A percentile compares a stretch with the other conserved stretches of the same genome.
Evolutionary conservation across 139 green algal species (phyloP).

Genomic region (Chlorella vulgaris): DNA sequence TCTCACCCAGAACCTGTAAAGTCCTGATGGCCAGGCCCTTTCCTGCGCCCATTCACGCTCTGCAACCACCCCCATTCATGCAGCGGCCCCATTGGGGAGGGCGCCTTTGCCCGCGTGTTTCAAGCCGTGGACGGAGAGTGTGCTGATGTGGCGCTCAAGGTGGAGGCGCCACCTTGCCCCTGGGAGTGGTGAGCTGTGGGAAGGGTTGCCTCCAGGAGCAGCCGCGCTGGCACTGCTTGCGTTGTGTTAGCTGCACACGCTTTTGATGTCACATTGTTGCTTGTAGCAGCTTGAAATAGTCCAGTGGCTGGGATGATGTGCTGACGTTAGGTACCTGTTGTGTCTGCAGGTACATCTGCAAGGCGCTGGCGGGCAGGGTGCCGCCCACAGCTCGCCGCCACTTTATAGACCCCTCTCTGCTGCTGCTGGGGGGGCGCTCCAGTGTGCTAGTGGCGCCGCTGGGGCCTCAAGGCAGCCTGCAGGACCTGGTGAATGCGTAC

Average conservation of each 20-base stretch:
- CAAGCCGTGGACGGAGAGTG: constrained; percentile 30
- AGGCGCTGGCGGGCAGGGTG: constrained; percentile 40
- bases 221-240: neutral
- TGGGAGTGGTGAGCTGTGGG: constrained; percentile 53
- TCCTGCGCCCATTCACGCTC: neutral
- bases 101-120: constrained; percentile 47
- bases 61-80: neutral
- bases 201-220: neutral
- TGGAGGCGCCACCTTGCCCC: constrained; percentile 43
- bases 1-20: neutral
- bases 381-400: neutral
- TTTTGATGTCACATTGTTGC: neutral
- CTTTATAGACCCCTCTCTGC: constrained; percentile 32
- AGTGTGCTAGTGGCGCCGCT: constrained; percentile 48
- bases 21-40: neutral
- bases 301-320: neutral
- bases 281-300: neutral
- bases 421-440: constrained; percentile 29
- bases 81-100: constrained; percentile 40
- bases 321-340: neutral
- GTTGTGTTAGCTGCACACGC: neutral
- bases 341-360: constrained; percentile 42
- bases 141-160: constrained; percentile 46
- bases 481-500: constrained; percentile 55
- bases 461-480: constrained; percentile 44